Conservation (phyloP, 177 flowering plant species). For the Vitis hybrid region DNA sequence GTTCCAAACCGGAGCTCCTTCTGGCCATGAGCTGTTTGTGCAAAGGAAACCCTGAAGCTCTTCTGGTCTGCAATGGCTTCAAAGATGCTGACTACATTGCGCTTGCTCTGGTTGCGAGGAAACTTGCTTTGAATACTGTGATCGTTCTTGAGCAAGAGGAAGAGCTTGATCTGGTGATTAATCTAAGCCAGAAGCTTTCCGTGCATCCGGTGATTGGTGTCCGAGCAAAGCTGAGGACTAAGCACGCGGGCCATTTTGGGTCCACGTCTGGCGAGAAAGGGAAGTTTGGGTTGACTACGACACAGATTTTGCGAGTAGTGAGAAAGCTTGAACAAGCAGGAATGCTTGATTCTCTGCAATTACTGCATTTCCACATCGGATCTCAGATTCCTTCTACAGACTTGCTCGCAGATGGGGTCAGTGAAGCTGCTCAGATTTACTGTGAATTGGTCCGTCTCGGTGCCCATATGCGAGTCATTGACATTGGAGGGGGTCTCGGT, state of each 20-base stretch:
- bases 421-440: slow-evolving; percentile 89
- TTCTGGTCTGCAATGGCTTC: slow-evolving; percentile 88
- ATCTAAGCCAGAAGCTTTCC: slow-evolving; percentile 49
- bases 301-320: slow-evolving; percentile 73
- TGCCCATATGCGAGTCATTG: slow-evolving; percentile 77
- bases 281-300: slow-evolving; percentile 82
- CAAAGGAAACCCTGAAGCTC: slow-evolving; percentile 73
- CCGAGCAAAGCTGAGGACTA: slow-evolving; percentile 90
- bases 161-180: slow-evolving; percentile 82
- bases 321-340: slow-evolving; percentile 55
- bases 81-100: slow-evolving; percentile 89
- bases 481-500: slow-evolving; percentile 96
- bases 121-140: slow-evolving; percentile 66
- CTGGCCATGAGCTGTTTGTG: slow-evolving; percentile 90
- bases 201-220: slow-evolving; percentile 84
- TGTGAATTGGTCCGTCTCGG: slow-evolving; percentile 91
- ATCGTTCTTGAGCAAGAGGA: slow-evolving; percentile 96
- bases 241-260: slow-evolving; percentile 94
- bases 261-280: slow-evolving; percentile 97
- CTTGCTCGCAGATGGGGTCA: slow-evolving; percentile 73
- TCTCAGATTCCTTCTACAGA: slow-evolving; percentile 90
- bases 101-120: slow-evolving; percentile 73
- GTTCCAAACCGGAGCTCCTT: slow-evolving; percentile 97
- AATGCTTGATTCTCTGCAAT: slow-evolving; percentile 84
- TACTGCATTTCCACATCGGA: slow-evolving; percentile 94